Evolutionary conservation across 306 rosid species (phyloP).

Genomic region (Rosa multiflora): DNA sequence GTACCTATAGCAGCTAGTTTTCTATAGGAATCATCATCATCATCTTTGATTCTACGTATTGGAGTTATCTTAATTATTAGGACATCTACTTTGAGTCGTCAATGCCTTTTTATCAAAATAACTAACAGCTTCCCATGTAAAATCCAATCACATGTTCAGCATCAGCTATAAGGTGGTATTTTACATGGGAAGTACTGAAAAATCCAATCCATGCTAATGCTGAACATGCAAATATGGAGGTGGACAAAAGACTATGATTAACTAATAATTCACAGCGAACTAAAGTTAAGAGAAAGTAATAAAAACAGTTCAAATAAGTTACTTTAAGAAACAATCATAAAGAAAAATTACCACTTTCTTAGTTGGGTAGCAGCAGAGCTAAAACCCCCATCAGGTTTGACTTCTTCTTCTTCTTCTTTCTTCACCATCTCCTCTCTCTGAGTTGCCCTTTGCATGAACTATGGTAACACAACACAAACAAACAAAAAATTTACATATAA

Average conservation of each 20-base stretch:
- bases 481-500: neutral
- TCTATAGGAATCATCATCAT: neutral
- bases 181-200: neutral
- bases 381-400: conserved; percentile 45
- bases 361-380: conserved; percentile 30
- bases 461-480: neutral
- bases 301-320: neutral
- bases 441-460: conserved; percentile 93
- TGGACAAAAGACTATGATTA: no score
- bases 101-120: neutral
- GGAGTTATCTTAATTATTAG: neutral
- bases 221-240: neutral
- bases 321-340: neutral
- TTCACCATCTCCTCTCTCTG: conserved; percentile 55
- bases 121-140: neutral
- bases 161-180: no score
- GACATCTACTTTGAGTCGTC: neutral
- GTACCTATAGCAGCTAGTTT: neutral
- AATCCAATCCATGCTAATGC: neutral
- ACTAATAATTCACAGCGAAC: neutral
- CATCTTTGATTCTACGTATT: neutral
- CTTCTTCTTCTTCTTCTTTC: conserved; percentile 63
- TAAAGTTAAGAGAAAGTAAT: neutral
- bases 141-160: no score
- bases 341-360: conserved; percentile 59